phyloP scores from a whole-genome alignment of 139 green algal genomes.

The Zygnema cylindricum region DNA sequence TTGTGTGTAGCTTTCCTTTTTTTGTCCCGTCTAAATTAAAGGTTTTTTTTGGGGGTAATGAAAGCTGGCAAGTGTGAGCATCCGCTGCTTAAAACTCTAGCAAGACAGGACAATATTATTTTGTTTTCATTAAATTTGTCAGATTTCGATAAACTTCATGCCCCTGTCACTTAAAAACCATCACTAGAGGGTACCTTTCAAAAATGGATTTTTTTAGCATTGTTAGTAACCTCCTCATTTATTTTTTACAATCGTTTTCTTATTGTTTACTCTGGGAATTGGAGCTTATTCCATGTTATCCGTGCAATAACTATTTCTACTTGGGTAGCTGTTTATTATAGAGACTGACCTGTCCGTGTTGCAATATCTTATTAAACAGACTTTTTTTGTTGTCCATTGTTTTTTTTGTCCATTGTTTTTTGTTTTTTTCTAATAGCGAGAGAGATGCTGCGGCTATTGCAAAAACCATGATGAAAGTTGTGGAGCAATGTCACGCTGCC shows the following conservation, averaged over 20 bases:
- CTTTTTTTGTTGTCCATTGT: background rate
- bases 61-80: background rate
- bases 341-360: conserved; percentile 37
- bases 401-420: background rate
- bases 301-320: background rate
- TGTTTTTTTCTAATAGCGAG: conserved; percentile 4
- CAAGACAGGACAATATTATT: background rate
- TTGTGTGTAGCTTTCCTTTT: too few species aligned
- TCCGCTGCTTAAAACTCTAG: background rate
- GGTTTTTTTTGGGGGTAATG: background rate
- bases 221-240: background rate
- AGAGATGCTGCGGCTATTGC: background rate
- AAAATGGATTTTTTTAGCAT: background rate
- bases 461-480: conserved; percentile 1
- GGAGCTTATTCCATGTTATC: background rate
- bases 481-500: background rate
- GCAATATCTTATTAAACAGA: conserved; percentile 15
- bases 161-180: background rate
- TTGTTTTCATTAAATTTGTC: background rate
- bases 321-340: background rate
- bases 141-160: background rate
- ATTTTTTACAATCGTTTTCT: background rate
- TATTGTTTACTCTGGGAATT: too few species aligned
- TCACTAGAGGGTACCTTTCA: background rate
- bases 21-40: too few species aligned